Evolutionary conservation across 2,329 filamentous ascomycete genomes (phyloP).

Genomic region (Nannizzia gypsea): DNA sequence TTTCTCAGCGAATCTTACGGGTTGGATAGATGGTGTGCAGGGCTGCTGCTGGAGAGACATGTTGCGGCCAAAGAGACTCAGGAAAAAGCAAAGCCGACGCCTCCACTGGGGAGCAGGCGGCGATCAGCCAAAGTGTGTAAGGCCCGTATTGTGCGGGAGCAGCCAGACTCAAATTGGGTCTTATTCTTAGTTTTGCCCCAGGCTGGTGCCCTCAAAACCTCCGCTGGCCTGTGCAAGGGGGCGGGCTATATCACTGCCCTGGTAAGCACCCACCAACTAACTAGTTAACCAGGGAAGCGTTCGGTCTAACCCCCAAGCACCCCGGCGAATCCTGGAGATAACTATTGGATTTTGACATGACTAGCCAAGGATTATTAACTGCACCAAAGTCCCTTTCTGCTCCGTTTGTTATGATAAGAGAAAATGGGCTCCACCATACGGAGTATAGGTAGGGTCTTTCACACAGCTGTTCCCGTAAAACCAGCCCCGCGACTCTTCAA

Average conservation of each 20-base stretch:
- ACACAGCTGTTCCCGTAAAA: background rate
- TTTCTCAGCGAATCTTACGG: slow-evolving; percentile 2
- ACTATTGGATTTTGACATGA: background rate
- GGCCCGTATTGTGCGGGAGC: slow-evolving; percentile 1
- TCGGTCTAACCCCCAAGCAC: background rate
- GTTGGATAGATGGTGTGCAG: background rate
- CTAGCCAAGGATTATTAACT: background rate
- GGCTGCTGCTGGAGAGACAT: background rate
- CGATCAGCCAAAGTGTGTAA: slow-evolving; percentile 2
- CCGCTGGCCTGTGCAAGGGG: background rate
- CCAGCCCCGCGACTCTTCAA: background rate
- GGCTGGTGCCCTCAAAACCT: background rate
- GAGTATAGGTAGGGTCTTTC: background rate
- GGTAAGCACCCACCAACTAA: background rate
- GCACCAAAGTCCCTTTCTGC: background rate
- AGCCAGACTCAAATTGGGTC: background rate
- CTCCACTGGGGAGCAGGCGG: background rate
- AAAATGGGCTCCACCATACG: background rate
- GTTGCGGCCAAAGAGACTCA: background rate
- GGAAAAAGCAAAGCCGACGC: background rate
- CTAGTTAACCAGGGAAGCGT: background rate
- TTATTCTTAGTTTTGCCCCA: background rate
- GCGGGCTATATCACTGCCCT: background rate
- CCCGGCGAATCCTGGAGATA: background rate
- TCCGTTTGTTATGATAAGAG: background rate